Base-by-base conservation (phyloP, 257 asterid genomes). In the Marsdenia floribunda region DNA sequence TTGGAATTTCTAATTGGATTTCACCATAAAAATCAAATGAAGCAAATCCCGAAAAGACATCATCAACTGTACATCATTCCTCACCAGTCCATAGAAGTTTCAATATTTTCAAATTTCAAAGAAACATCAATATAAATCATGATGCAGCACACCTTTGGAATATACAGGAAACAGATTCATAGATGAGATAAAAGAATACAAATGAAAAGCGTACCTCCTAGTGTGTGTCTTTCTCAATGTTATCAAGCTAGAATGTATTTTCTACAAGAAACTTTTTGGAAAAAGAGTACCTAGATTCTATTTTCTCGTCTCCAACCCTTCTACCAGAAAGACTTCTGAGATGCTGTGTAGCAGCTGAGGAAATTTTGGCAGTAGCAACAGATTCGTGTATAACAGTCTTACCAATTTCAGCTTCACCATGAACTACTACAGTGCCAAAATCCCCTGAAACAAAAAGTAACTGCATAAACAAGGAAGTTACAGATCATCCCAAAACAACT, bases 371-470 rank as follows among this genome's bases (percentile, higher is more conserved):
- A 78, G 84, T 81, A 70, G 83, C 60, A 64, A 82, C 71, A 46
- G 79, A 73, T 61, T 82, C 73, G 69, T 52, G 81, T 47, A 77
- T 71, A 82, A 83, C 86, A 60, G 90, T 74, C 77, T 73, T 83
- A 60, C 76, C 83, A 47, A 47, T 78, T 64, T 88, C 95, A 74
- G 46, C 80, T 75, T 83, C 87, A 74, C 87, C 92, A 81, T 83
- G 93, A 80, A 90, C 80, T 80, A 92, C 76, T 65, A 94, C 82
- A 13, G 99, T 94, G 78, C 98, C 96, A 84, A 87, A 90, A 79
- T 90, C 97, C 89, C 91, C 99, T 94, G 86, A 74, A 55, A 65
- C 73, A 77, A 71, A 79, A 55, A 76, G 49, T 52, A 55, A 69
- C 65, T 37, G 29, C 12, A 63, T 59, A 73, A 73, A 68, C 71